These are phyloP conservation scores for Diddensiella caesifluorescens DNA, from an alignment of 805 yeast genomes.

Conservation along the genomic window DNA sequence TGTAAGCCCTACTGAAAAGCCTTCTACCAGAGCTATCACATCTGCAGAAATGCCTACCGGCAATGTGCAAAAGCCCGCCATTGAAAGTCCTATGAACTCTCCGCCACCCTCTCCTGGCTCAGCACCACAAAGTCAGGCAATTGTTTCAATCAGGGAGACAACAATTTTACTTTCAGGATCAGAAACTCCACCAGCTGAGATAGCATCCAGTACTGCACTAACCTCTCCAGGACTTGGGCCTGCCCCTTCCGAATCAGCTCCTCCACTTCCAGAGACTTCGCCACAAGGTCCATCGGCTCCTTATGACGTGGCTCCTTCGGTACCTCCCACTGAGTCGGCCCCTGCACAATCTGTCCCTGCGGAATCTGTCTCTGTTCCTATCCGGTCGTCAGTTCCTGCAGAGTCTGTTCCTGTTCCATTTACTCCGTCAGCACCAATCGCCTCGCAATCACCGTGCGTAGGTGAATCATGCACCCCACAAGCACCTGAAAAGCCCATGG, in stretches of 20 bases:
- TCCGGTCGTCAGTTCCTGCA: conserved; percentile 27
- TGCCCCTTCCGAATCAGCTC: conserved; percentile 2
- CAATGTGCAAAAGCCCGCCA: neutral
- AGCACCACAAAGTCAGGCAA: neutral
- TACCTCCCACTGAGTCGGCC: conserved; percentile 1
- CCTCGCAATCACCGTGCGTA: neutral
- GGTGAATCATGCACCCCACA: conserved; percentile 1
- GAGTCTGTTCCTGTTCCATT: conserved; percentile 4
- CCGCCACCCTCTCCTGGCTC: neutral
- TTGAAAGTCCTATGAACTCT: neutral
- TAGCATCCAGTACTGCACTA: no score
- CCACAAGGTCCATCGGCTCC: conserved; percentile 38
- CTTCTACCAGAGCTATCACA: neutral
- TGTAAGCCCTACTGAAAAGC: neutral
- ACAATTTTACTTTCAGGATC: neutral
- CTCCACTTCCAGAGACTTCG: neutral
- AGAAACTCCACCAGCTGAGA: neutral
- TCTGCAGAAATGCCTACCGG: neutral
- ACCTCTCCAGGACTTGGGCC: no score
- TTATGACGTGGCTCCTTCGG: conserved; percentile 82
- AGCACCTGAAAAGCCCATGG: neutral
- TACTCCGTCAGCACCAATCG: neutral
- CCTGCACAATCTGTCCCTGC: conserved; percentile 6
- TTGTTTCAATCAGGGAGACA: no score
- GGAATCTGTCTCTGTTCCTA: conserved; percentile 18